Base-by-base conservation (phyloP, 176 grass and related monocot genomes). In the Triticum turgidum region DNA sequence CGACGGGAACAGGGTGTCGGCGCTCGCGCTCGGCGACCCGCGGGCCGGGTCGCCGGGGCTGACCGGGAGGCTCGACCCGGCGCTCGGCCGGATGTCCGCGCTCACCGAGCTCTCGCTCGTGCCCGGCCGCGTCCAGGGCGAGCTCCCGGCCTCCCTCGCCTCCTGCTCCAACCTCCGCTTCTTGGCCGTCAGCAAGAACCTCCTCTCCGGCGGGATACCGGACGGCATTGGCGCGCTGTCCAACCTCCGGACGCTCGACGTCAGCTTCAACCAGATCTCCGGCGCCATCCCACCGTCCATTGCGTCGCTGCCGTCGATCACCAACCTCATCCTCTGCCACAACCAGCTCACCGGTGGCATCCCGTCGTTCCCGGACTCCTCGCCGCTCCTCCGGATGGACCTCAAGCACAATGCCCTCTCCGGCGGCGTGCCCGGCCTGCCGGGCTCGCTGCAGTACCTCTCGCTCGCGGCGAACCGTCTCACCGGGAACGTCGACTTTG, bases 151-250 rank as follows among this genome's bases (percentile, higher is more conserved):
- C 41, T 69, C 91, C 2, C 86, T 95, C 66, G 71, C 88, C 18
- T 74, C 81, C 4, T 92, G 91, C 69, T n/a, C 68, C 3, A 80
- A 79, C 69, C 96, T 98, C 58, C 89, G 96, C 1, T 98, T 98
- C 85, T 59, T 98, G 2, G 96, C 96, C 67, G 89, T 98, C 65
- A 95, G 93, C 85, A 98, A 98, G 89, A 98, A 98, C 87, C 91
- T 98, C 74, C 45, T 98, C 63, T 95, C 91, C 20, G 96, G 96
- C 11, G 20, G 7, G 15, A 91, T 98, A 20, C 93, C 93, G 0
- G 77, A 87, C 81, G 90, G 88, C 11, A 13, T 98, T 68, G 59
- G 85, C 58, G 85, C 84, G 62, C 84, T 98, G 37, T 80, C 87
- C 77, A 91, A 86, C 69, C 91, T 98, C 75, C 91, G 93, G 13